phyloP scores from a whole-genome alignment of 441 rosid species.

The Biscutella auriculata region DNA sequence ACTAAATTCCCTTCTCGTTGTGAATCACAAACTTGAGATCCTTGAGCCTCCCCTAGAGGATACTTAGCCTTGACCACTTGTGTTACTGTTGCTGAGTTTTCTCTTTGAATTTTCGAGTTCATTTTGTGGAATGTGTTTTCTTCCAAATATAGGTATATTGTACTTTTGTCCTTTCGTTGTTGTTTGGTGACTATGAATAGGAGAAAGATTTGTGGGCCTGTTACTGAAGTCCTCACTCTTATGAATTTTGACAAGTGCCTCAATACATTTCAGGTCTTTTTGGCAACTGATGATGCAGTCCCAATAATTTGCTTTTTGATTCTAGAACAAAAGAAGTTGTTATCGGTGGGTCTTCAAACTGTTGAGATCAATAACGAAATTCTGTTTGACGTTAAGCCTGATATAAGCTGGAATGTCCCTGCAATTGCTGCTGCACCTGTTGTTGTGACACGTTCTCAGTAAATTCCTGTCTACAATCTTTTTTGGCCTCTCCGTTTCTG shows the following conservation, averaged over 20 bases:
- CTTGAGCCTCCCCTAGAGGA: neutral
- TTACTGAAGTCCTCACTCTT: neutral
- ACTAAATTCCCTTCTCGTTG: neutral
- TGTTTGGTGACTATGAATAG: neutral
- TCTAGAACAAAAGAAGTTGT: slow-evolving; percentile 79
- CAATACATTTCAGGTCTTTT: slow-evolving; percentile 53
- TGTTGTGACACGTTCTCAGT: slow-evolving; percentile 78
- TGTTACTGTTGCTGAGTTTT: neutral
- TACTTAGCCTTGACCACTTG: neutral
- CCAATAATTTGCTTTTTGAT: slow-evolving; percentile 81
- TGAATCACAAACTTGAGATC: slow-evolving; percentile 1
- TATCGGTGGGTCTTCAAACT: slow-evolving; percentile 79
- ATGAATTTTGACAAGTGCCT: slow-evolving; percentile 9
- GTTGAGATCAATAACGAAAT: slow-evolving; percentile 72
- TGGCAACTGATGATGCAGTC: slow-evolving; percentile 76
- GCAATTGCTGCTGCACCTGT: slow-evolving; percentile 90
- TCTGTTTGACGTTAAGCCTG: slow-evolving; percentile 69
- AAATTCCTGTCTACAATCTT: slow-evolving; percentile 14
- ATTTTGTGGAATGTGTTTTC: neutral
- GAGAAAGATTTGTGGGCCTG: neutral
- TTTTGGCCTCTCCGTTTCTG: neutral
- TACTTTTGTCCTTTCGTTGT: neutral
- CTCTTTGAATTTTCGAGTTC: neutral
- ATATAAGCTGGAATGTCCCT: slow-evolving; percentile 87
- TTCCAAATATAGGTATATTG: neutral